Base-by-base conservation (phyloP, 495 filamentous ascomycete genomes). In the Talaromyces proteolyticus region DNA sequence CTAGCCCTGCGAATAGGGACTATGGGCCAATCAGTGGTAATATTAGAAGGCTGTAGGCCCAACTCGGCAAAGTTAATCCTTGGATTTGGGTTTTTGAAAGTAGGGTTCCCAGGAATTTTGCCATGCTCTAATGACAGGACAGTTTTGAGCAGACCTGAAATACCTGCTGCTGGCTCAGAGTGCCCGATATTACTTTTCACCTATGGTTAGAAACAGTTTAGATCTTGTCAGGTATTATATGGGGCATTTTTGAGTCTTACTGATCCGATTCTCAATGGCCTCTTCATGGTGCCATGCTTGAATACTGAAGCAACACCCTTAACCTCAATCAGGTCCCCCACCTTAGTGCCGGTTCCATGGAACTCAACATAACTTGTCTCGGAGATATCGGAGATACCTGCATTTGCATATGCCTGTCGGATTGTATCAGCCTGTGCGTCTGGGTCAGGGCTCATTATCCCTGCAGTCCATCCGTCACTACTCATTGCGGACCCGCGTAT, bases 321-420 rank as follows among this genome's bases (percentile, higher is more conserved):
- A 1, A 55, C 55, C 43, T 71, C 69, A 14, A 58, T 37, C 1
- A 52, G 42, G 46, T 73, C 68, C 0, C 66, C 66, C 0, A 61
- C 60, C 3, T 29, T 36, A 0, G 77, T 80, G 1, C 75, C 76
- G 14, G 78, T 81, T 0, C 75, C 75, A 51, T 80, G 76, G 22
- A 62, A 71, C 41, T 68, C 62, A 18, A 65, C 39, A 19, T 59
- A 55, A 1, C 52, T 58, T 0, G 68, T 68, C 38, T 78, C 41
- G 17, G 53, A 59, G 36, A 57, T 19, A 36, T 58, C 61, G 23
- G 45, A 41, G 39, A 65, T 56, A 0, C 64, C 65, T 0, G 68
- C 68, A 5, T 44, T 20, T 1, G 49, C 6, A 47, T 74, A 68
- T 0, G 67, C 63, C n/a, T 62, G 61, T 0, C 64, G 50, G 3